Percentiles rank a stretch among this genome's conserved stretches.
phyloP scores from a whole-genome alignment of 768 basidiomycete genomes.

The Termitomyces sp. region DNA sequence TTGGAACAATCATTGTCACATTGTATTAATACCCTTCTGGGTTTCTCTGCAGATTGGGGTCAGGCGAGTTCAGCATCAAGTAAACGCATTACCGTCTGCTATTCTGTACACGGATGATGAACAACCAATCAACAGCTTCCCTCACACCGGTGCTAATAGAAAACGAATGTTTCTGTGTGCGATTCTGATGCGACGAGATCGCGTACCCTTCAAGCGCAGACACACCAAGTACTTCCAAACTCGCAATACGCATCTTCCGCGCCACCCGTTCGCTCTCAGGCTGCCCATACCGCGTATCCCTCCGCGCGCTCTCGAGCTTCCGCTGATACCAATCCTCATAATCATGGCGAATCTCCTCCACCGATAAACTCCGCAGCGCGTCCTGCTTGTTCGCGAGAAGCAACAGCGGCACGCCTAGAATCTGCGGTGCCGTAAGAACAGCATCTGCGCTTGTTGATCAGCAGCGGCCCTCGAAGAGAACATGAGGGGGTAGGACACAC shows the following conservation, averaged over 20 bases:
- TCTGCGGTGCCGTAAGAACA: conserved; percentile 85
- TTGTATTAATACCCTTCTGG: conserved; percentile 18
- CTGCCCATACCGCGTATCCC: conserved; percentile 42
- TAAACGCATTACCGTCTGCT: conserved; percentile 52
- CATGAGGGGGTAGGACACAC: conserved; percentile 45
- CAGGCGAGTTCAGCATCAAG: neutral
- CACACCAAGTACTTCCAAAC: conserved; percentile 85
- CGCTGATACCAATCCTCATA: conserved; percentile 85
- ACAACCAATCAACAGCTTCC: conserved; percentile 92
- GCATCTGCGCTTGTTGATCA: conserved; percentile 41
- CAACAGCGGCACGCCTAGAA: conserved; percentile 84
- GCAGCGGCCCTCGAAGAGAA: neutral
- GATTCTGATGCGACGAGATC: conserved; percentile 11
- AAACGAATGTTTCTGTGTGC: neutral
- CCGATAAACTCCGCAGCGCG: conserved; percentile 69
- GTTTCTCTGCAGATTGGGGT: conserved; percentile 14
- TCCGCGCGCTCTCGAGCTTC: conserved; percentile 63
- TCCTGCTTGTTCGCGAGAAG: conserved; percentile 98
- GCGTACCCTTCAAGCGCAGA: conserved; percentile 85
- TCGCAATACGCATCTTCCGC: conserved; percentile 57
- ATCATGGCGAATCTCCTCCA: conserved; percentile 86
- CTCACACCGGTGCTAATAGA: conserved; percentile 22
- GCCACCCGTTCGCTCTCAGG: conserved; percentile 39
- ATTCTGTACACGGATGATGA: conserved; percentile 89
- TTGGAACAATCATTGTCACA: neutral